phyloP scores from a whole-genome alignment of 805 yeast species.

The Wickerhamiella kazuoi region DNA sequence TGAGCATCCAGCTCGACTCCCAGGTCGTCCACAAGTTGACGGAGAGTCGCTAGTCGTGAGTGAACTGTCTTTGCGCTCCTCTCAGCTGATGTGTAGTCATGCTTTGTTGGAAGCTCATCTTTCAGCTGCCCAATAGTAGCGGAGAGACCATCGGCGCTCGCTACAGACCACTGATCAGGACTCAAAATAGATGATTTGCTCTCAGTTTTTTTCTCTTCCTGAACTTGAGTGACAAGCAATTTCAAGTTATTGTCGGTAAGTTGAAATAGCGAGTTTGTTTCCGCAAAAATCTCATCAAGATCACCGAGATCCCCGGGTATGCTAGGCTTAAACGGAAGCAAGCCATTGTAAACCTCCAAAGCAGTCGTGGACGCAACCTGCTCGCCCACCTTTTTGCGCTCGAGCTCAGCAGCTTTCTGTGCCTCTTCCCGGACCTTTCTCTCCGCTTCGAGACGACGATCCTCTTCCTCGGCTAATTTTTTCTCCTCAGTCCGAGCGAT shows the following conservation, averaged over 20 bases:
- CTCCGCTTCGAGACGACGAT: no score
- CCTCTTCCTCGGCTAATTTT: no score
- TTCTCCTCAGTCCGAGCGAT: no score
- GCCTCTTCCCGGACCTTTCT: slow-evolving; percentile 1
- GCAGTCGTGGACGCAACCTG: background rate
- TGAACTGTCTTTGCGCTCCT: background rate
- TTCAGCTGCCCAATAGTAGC: background rate
- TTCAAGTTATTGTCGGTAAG: slow-evolving; percentile 11
- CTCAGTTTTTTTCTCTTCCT: background rate
- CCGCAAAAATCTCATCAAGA: slow-evolving; percentile 9
- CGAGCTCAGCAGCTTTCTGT: background rate
- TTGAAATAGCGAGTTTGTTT: slow-evolving; percentile 11
- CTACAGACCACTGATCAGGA: background rate
- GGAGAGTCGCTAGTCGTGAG: background rate
- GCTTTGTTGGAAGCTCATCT: background rate
- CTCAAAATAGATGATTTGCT: background rate
- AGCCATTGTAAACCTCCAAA: background rate
- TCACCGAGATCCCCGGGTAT: slow-evolving; percentile 3
- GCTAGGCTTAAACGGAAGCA: slow-evolving; percentile 2
- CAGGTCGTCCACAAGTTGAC: background rate
- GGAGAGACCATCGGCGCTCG: background rate
- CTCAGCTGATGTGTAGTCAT: background rate
- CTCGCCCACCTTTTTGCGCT: no score
- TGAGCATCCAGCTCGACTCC: background rate
- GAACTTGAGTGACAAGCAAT: slow-evolving; percentile 1